Base-by-base conservation (phyloP, 164 flowering plant species). In the Taxillus chinensis region DNA sequence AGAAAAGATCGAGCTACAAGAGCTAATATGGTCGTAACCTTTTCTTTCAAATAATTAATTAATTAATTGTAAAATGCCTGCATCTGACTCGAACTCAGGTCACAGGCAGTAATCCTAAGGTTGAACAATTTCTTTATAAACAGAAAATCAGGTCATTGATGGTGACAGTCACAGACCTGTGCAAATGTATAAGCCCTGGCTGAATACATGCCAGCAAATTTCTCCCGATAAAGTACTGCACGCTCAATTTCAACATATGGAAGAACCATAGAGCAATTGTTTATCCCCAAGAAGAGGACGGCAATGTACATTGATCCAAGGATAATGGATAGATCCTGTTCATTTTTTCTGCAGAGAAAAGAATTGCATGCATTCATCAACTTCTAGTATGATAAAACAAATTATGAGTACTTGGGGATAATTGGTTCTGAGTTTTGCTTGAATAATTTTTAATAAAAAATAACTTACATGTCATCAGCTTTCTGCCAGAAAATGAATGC, bases 151-250 rank as follows among this genome's bases (percentile, higher is more conserved):
- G 27, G 27, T 27, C 27, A 27, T 51, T 51, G 17, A 51, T 51
- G 17, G 0, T 51, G 38, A 41, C 53, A 45, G 52, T 14, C 17
- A 55, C 41, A 39, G 9, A 83, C 82, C 80, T 78, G 81, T 16
- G 83, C 81, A 70, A 78, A 60, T 13, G 82, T 68, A 66, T 77
- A 80, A 11, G 84, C 78, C 69, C 55, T 51, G 17, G 83, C 71
- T 13, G 82, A 75, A 67, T 83, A 83, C 79, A 81, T 79, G 50
- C 85, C 83, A 8, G 82, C 77, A 67, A 78, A 81, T 56, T 59
- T 75, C 65, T 81, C 85, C 13, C 83, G 60, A 57, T 78, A 79
- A 37, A 81, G 7, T 49, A 83, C 77, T 7, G 60, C 64, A 13
- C 83, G 75, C 57, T 83, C 81, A 5, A 70, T 74, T 7, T 71